Percentiles rank a stretch among this genome's conserved stretches.
These are phyloP conservation scores for Capronia americana DNA, from an alignment of 2,329 filamentous ascomycete genomes.

Conservation along the genomic window DNA sequence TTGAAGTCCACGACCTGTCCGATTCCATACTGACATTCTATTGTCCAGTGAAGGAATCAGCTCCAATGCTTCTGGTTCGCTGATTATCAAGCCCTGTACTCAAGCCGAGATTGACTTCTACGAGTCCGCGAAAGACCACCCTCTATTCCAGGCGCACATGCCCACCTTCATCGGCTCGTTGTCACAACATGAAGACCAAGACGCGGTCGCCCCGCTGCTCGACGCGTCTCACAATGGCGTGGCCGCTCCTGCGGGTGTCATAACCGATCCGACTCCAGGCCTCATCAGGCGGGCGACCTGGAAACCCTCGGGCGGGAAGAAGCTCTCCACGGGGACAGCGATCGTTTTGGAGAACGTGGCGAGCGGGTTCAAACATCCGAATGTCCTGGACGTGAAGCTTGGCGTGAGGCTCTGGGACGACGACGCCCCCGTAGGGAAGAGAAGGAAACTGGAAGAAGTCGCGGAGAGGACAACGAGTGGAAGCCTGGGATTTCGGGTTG, in stretches of 20 bases:
- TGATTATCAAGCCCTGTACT: constrained; percentile 95
- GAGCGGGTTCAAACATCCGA: constrained; percentile 79
- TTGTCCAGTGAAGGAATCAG: constrained; percentile 80
- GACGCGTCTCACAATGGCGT: constrained; percentile 56
- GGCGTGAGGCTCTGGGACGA: constrained; percentile 87
- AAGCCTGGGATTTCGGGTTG: constrained; percentile 67
- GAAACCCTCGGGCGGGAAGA: constrained; percentile 63
- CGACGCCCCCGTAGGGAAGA: constrained; percentile 57
- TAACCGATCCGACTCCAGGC: constrained; percentile 40
- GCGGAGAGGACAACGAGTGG: constrained; percentile 32
- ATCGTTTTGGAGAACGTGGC: constrained; percentile 87
- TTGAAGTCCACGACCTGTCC: neutral
- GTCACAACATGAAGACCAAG: constrained; percentile 63
- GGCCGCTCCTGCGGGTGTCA: constrained; percentile 35
- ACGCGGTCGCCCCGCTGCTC: constrained; percentile 50
- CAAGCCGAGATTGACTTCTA: constrained; percentile 88
- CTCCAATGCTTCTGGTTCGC: constrained; percentile 78
- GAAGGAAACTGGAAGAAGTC: constrained; percentile 34
- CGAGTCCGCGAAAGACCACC: constrained; percentile 71
- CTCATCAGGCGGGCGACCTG: constrained; percentile 41
- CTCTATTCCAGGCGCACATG: constrained; percentile 79
- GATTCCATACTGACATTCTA: constrained; percentile 25
- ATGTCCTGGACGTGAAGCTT: constrained; percentile 92
- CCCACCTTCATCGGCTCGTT: constrained; percentile 85
- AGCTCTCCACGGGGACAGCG: constrained; percentile 75